Base-by-base conservation (phyloP, 2,329 filamentous ascomycete genomes). In the Ophiostoma quercus region DNA sequence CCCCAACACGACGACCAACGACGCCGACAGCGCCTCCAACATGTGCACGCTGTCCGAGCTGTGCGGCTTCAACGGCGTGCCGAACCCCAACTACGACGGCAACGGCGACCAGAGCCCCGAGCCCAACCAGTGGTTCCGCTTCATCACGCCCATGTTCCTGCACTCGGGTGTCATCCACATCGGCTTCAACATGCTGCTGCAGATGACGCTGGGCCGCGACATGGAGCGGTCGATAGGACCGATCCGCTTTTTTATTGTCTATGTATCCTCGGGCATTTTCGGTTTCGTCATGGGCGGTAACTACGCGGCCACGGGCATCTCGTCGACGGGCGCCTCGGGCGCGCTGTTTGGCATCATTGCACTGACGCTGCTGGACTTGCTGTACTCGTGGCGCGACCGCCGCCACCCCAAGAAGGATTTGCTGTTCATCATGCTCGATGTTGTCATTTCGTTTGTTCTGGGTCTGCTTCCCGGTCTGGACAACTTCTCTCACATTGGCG, bases 401-500 rank as follows among this genome's bases (percentile, higher is more conserved):
- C 82, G 82, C 62, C 89, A 84, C 41, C 95, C 95, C 0, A 84
- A 88, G 78, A 91, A 91, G 74, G 95, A 98, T 75, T 82, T 99
- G n/a, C 81, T 92, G 68, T 96, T 96, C 79, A 91, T 98, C 78
- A 73, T 94, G 66, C 80, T 97, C 70, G 94, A 97, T 76, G 87
- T 98, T 72, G 82, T 89, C 74, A 93, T 99, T 74, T 92, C 93
- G 0, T 97, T 99, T 77, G 92, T 95, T 19, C 85, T 99, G 2
- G 95, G 95, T 43, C 85, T 99, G 3, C 84, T 99, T 1, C 95
- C 95, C 0, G 94, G 94, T 9, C 81, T 99, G 66, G 95, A 99
- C 82, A 99, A 99, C 79, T 99, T 98, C 79, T 92, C 92, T 19
- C 95, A 99, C 75, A 97, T 99, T 72, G 95, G 95, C 69, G 95